phyloP scores from a whole-genome alignment of 352 stramenopile species.

The Phytophthora sp. region DNA sequence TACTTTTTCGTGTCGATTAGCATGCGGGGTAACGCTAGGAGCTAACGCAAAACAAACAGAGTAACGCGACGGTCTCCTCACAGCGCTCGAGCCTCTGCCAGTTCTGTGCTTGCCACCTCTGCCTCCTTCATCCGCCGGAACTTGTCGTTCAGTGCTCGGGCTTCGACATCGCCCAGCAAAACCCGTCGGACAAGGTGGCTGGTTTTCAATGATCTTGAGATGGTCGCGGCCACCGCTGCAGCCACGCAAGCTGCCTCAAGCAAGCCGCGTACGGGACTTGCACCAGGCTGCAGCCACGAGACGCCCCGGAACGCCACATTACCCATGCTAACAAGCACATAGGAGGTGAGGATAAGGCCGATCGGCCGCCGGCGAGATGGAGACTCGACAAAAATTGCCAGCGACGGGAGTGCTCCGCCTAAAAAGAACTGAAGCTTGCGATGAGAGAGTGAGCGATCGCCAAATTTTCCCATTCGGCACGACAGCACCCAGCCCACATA shows the following conservation, averaged over 20 bases:
- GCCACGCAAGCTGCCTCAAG: conserved; percentile 46
- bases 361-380: conserved; percentile 51
- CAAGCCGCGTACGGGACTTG: conserved; percentile 30
- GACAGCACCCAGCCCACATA: conserved; percentile 54
- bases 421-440: conserved; percentile 64
- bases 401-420: conserved; percentile 49
- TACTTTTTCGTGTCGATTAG: conserved; percentile 14
- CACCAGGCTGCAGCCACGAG: conserved; percentile 44
- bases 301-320: conserved; percentile 42
- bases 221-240: conserved; percentile 43
- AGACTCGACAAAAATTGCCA: conserved; percentile 61
- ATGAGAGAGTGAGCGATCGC: conserved; percentile 44
- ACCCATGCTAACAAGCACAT: conserved; percentile 59
- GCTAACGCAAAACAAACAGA: neutral
- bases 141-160: conserved; percentile 4
- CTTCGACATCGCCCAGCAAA: conserved; percentile 34
- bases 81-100: conserved; percentile 20
- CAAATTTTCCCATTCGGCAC: conserved; percentile 48
- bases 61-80: conserved; percentile 12
- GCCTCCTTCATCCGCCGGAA: conserved; percentile 17
- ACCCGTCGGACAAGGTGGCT: conserved; percentile 35
- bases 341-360: conserved; percentile 67
- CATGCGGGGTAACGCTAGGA: neutral
- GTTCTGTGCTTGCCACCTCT: conserved; percentile 12
- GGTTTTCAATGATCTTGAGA: conserved; percentile 38